Evolutionary conservation across 192 early-diverging fungal species (phyloP), one percentile per base, ranked within the genome.

Genomic region (Geosiphon pyriformis): DNA sequence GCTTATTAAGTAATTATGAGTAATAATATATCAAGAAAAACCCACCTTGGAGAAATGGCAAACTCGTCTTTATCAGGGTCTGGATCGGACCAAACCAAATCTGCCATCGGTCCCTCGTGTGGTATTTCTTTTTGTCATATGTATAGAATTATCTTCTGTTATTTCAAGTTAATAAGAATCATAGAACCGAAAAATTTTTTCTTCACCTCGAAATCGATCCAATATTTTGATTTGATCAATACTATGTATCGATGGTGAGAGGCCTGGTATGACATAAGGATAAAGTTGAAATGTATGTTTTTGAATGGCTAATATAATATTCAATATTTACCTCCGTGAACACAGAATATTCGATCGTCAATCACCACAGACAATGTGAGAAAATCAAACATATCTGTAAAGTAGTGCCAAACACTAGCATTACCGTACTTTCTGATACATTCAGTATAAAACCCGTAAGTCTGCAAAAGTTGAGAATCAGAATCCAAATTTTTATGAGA

Each of bases 321-420:
- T 23, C 34, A 11, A 59, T 7, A 34, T 52, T 68, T 68, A 81
- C 94, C 95, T 56, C 95, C 95, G 65, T 98, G 95, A 23, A 98
- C 93, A 72, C 94, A 95, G 67, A 98, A 93, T 11, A 98, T 93
- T 33, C 83, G 80, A 51, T 93, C 84, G 56, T 96, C 88, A 61
- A 98, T 94, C 7, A 91, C 88, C 1, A 91, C 93, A 0, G 89
- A 89, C 29, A 98, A 72, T 0, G 92, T 90, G 29, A 98, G 79
- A 67, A 87, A 98, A 71, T 98, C 95, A 76, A 98, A 98, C 72
- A 96, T 73, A 53, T 94, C 90, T 18, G 94, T 95, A 75, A 95
- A 95, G 29, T 92, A 93, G 3, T 83, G 80, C 95, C 95, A 98
- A 10, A 96, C 94, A 12, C 81, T 80, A 0, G 85, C 73, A 18